Evolutionary conservation across 2,329 filamentous ascomycete genomes (phyloP), one percentile per base, ranked within the genome.

Genomic region (Xylariaceae sp.): DNA sequence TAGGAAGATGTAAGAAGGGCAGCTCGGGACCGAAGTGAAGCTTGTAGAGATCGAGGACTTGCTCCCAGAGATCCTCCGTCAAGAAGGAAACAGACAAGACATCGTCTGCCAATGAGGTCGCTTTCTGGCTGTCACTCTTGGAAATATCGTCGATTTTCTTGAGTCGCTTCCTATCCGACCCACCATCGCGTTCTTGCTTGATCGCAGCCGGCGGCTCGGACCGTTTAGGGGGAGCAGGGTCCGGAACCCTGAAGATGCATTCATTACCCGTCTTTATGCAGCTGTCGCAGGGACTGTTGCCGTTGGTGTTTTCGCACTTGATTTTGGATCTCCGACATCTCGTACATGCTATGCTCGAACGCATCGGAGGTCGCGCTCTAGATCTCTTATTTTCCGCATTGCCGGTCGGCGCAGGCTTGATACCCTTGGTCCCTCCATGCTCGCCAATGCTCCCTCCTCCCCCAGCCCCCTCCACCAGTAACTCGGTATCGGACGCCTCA

Each of bases 281-380:
- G 10, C 86, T 85, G 63, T 89, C 85, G 76, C 90, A 95, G 13
- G 83, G 84, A 13, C 85, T 86, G 62, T 83, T 82, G 59, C 87
- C 82, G 61, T 89, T 89, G 66, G 83, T 82, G 74, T 94, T 94
- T 73, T 90, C 85, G 76, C 90, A 95, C 75, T 93, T 93, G 71
- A 93, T 90, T 75, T 94, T 95, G 71, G 88, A 91, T 68, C 85
- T 84, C 59, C 90, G 82, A 71, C 90, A 93, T 64, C 85, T 81
- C 62, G 84, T 79, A 74, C 90, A 94, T 52, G 90, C 89, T 70
- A 93, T 90, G 69, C 87, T 90, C 51, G 89, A 91, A 66, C 90
- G 83, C 83, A 91, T 88, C 39, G 79, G 79, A 10, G 76, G 73
- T 58, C 77, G 76, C 68, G 79, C 78, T 69, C 75, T 75, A 51